Evolutionary conservation across 2,329 filamentous ascomycete species (phyloP).

Genomic region (Xylaria sp.): DNA sequence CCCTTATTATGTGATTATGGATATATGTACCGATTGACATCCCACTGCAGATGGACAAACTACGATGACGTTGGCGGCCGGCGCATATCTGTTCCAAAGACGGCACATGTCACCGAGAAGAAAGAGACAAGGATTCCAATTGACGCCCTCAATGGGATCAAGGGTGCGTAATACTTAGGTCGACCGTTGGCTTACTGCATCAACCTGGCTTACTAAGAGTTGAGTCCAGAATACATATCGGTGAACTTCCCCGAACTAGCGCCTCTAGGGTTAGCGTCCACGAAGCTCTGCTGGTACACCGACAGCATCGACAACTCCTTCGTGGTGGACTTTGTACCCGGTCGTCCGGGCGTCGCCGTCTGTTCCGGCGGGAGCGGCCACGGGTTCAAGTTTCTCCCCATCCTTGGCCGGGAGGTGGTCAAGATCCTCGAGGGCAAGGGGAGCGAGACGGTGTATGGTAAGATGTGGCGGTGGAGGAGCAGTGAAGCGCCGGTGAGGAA

Average conservation of each 20-base stretch:
- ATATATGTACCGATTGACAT: too few relatives aligned
- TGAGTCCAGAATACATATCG: constrained; percentile 26
- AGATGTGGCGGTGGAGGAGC: constrained; percentile 36
- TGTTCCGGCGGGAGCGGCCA: constrained; percentile 62
- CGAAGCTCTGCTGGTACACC: constrained; percentile 48
- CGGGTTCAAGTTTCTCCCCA: constrained; percentile 38
- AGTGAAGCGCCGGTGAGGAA: constrained; percentile 20
- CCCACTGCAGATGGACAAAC: constrained; percentile 25
- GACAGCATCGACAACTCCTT: constrained; percentile 37
- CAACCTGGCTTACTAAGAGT: too few relatives aligned
- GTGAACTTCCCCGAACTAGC: constrained; percentile 46
- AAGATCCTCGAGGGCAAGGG: constrained; percentile 34
- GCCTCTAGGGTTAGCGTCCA: constrained; percentile 40
- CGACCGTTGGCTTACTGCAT: too few relatives aligned
- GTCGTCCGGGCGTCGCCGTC: constrained; percentile 50
- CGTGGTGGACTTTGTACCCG: constrained; percentile 47
- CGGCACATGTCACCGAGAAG: constrained; percentile 21
- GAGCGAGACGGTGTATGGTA: constrained; percentile 30
- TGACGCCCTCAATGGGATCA: constrained; percentile 29
- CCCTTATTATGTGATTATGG: too few relatives aligned
- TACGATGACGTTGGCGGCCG: constrained; percentile 24
- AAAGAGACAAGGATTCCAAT: constrained; percentile 26
- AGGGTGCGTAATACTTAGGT: too few relatives aligned
- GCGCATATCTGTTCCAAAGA: constrained; percentile 31
- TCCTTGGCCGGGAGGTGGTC: constrained; percentile 36